Base-by-base conservation (phyloP, 148 eudicot genomes). In the Dianthus caryophyllus region DNA sequence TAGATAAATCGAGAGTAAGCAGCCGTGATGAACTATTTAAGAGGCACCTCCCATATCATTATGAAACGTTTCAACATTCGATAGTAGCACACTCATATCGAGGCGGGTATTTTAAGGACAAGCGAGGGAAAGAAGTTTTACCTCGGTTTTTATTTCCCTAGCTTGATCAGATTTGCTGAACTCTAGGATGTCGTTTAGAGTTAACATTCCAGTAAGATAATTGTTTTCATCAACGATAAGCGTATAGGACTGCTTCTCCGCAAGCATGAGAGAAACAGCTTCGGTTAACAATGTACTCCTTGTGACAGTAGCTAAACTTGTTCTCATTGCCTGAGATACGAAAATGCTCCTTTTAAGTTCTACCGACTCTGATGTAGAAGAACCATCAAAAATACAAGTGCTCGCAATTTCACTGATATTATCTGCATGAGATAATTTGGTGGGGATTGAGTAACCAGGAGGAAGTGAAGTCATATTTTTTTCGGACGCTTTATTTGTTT, bases 251-350 rank as follows among this genome's bases (percentile, higher is more conserved):
- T 87, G 91, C 80, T 85, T 87, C 81, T 83, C 95, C 7, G 80
- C 84, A 50, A 89, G 79, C 98, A 93, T 93, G 67, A 80, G 80
- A 67, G 77, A 64, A 52, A 89, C 84, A 49, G 82, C 87, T 53
- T 93, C 91, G 41, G 66, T 64, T 44, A 93, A 61, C 48, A 71
- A 72, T 69, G 88, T 84, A 68, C 75, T 75, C 84, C 67, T 68
- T 43, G 70, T 68, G 43, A 86, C 84, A 9, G 84, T 80, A 11
- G 76, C 89, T 80, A 75, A 89, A 65, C 71, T 77, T 65, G 90
- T 93, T 73, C 84, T 84, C 98, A 93, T 93, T 67, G 96, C 95
- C 73, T 89, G 88, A 62, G 96, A 81, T 46, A 93, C 96, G 47
- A 71, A 79, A 57, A 87, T 80, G 72, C 53, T 78, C 70, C 78